phyloP scores from a whole-genome alignment of 2,329 filamentous ascomycete species.

The Helotiales sp. region DNA sequence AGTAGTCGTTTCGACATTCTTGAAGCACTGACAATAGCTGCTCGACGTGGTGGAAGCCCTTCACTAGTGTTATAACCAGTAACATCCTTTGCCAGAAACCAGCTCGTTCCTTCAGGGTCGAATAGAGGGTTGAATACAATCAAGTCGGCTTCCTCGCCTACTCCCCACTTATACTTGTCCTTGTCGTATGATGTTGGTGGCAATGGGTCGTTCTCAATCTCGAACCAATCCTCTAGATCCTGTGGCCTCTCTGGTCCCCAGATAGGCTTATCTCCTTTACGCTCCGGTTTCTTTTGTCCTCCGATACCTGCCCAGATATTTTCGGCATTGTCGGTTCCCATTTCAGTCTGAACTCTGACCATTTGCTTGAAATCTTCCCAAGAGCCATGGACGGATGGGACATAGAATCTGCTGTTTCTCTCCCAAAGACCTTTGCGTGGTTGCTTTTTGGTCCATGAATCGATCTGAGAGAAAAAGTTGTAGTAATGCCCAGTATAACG shows the following conservation, averaged over 20 bases:
- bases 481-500: slow-evolving; percentile 89
- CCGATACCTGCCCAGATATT: slow-evolving; percentile 62
- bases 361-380: slow-evolving; percentile 82
- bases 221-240: slow-evolving; percentile 69
- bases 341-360: slow-evolving; percentile 73
- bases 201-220: slow-evolving; percentile 68
- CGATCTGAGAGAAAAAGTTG: slow-evolving; percentile 68
- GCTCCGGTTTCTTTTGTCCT: slow-evolving; percentile 34
- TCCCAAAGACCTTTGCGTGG: slow-evolving; percentile 82
- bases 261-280: slow-evolving; percentile 60
- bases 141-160: slow-evolving; percentile 86
- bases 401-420: slow-evolving; percentile 74
- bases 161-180: slow-evolving; percentile 83
- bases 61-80: slow-evolving; percentile 75
- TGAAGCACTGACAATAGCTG: slow-evolving; percentile 85
- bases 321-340: slow-evolving; percentile 63
- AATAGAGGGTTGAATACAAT: slow-evolving; percentile 92
- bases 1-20: slow-evolving; percentile 80
- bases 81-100: slow-evolving; percentile 79
- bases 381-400: slow-evolving; percentile 72
- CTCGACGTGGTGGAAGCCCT: slow-evolving; percentile 69
- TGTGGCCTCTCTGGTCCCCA: slow-evolving; percentile 81
- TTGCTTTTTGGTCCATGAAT: slow-evolving; percentile 69
- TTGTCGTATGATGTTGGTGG: slow-evolving; percentile 74
- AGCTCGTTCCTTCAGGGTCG: slow-evolving; percentile 83